Conservation (phyloP, 805 yeast genomes). For the Zygosaccharomyces bailii region DNA sequence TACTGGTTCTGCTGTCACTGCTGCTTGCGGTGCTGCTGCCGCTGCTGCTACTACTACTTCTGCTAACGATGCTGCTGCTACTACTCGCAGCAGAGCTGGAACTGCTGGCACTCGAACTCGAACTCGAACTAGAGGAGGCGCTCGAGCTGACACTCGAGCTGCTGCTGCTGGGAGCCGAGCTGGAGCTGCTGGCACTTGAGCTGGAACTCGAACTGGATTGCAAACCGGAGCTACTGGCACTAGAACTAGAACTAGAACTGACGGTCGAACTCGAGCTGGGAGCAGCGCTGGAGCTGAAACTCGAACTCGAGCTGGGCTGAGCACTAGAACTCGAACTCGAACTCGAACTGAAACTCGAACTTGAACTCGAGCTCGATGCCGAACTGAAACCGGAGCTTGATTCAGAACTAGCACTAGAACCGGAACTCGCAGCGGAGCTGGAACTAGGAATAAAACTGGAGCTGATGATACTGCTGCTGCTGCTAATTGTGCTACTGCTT, state of each 20-base stretch:
- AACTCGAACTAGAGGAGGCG: constrained; percentile 4
- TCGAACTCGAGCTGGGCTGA: neutral
- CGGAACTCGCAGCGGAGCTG: neutral
- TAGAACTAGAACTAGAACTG: neutral
- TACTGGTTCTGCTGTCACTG: neutral
- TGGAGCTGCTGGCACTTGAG: constrained; percentile 1
- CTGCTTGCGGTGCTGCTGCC: neutral
- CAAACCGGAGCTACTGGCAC: no score
- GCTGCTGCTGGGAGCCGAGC: neutral
- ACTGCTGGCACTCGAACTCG: constrained; percentile 5
- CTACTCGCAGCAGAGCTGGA: constrained; percentile 1
- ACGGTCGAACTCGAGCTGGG: constrained; percentile 1
- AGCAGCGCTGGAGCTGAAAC: neutral
- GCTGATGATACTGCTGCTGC: neutral
- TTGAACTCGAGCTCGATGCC: constrained; percentile 4
- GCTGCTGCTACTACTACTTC: neutral
- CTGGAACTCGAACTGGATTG: neutral
- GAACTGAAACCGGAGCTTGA: constrained; percentile 1
- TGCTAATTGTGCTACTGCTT: neutral
- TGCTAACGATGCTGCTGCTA: constrained; percentile 1
- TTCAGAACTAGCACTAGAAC: neutral
- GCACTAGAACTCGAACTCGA: constrained; percentile 2
- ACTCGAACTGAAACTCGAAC: constrained; percentile 3
- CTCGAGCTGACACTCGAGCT: constrained; percentile 1
- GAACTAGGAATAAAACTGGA: neutral